A percentile compares a stretch with the other conserved stretches of the same genome.
Conservation (phyloP, 2,329 filamentous ascomycete species). For the Fusarium sp. region DNA sequence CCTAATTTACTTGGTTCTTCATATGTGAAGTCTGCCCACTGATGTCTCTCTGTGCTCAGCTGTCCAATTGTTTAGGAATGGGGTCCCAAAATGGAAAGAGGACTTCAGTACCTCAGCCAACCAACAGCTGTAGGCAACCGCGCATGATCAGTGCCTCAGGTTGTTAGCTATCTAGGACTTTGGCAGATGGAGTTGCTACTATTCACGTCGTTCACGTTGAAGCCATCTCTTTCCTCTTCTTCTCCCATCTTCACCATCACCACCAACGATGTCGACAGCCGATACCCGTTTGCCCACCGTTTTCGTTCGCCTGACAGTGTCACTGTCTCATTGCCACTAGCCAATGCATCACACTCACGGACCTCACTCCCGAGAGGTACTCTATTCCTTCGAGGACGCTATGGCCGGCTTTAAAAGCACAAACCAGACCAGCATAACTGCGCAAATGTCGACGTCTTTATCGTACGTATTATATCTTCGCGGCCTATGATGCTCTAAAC, state of each 20-base stretch:
- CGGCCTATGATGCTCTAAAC: neutral
- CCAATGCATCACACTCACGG: conserved; percentile 25
- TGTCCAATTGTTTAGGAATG: conserved; percentile 6
- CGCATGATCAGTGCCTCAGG: conserved; percentile 44
- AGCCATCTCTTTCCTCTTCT: conserved; percentile 8
- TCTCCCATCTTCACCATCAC: neutral
- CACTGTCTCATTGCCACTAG: conserved; percentile 25
- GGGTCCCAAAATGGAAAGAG: conserved; percentile 46
- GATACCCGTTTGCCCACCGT: neutral
- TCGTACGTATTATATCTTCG: neutral
- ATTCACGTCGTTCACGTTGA: conserved; percentile 7
- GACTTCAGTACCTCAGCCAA: conserved; percentile 40
- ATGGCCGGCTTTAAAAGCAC: conserved; percentile 4
- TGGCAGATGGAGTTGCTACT: conserved; percentile 18
- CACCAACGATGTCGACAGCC: neutral
- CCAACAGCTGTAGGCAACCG: conserved; percentile 33
- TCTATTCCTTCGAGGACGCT: conserved; percentile 3
- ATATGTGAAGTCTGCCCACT: too few species aligned
- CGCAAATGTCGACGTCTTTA: conserved; percentile 1
- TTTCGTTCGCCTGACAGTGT: conserved; percentile 11
- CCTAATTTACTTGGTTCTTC: too few species aligned
- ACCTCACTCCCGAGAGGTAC: conserved; percentile 14
- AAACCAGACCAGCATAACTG: neutral
- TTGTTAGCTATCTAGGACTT: conserved; percentile 41
- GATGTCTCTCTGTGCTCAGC: too few species aligned